These are phyloP conservation scores for Pestalotiopsis sp. DNA, from an alignment of 2,329 filamentous ascomycete genomes.

Conservation along the genomic window DNA sequence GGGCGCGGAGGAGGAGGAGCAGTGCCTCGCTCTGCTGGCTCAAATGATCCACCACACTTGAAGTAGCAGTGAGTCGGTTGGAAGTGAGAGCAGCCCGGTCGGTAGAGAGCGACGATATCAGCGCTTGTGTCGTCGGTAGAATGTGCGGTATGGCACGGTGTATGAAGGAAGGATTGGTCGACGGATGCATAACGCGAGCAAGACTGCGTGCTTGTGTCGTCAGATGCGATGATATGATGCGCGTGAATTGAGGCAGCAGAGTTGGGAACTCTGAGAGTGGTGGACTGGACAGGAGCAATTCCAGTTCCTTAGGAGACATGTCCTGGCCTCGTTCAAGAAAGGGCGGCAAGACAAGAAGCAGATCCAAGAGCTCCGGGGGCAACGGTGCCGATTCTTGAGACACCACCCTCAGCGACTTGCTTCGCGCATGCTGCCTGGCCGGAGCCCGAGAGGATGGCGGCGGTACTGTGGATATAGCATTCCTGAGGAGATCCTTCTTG, in stretches of 20 bases:
- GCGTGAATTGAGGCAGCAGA: conserved; percentile 48
- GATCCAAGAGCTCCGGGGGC: conserved; percentile 49
- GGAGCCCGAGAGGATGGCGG: conserved; percentile 22
- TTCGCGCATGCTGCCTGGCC: conserved; percentile 17
- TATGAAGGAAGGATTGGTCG: conserved; percentile 55
- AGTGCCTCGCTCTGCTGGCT: conserved; percentile 39
- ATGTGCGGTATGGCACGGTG: conserved; percentile 57
- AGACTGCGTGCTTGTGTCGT: conserved; percentile 48
- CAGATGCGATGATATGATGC: conserved; percentile 50
- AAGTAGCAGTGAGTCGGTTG: conserved; percentile 39
- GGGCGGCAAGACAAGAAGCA: conserved; percentile 55
- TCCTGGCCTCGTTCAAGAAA: conserved; percentile 40
- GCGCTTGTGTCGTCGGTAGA: conserved; percentile 36
- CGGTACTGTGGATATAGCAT: conserved; percentile 48
- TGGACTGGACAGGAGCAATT: conserved; percentile 48
- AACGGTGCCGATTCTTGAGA: conserved; percentile 26
- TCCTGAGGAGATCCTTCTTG: conserved; percentile 50
- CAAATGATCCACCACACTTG: conserved; percentile 39
- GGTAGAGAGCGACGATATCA: conserved; percentile 33
- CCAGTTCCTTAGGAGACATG: conserved; percentile 35
- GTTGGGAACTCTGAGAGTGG: conserved; percentile 48
- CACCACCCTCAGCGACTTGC: conserved; percentile 23
- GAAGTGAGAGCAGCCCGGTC: conserved; percentile 34
- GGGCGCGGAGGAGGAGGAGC: conserved; percentile 43
- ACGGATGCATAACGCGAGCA: conserved; percentile 47